A percentile compares a stretch with the other conserved stretches of the same genome.
phyloP scores from a whole-genome alignment of 2,329 filamentous ascomycete genomes.

The Colletotrichum eleusines region DNA sequence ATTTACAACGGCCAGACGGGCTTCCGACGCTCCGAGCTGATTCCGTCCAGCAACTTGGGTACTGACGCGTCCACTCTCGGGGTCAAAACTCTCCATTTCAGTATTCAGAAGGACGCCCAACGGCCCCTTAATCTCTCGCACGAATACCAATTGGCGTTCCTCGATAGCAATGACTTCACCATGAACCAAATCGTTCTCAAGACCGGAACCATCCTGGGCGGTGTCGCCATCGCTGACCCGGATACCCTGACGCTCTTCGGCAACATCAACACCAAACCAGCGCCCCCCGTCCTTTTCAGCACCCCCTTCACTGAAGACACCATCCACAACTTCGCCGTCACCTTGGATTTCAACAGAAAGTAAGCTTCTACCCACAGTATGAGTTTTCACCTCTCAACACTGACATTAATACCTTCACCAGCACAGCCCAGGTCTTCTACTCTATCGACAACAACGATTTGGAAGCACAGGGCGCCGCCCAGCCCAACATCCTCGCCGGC shows the following conservation, averaged over 20 bases:
- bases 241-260: slow-evolving; percentile 60
- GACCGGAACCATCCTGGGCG: slow-evolving; percentile 64
- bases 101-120: slow-evolving; percentile 63
- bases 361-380: slow-evolving; percentile 48
- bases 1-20: slow-evolving; percentile 71
- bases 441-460: slow-evolving; percentile 61
- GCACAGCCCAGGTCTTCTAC: slow-evolving; percentile 69
- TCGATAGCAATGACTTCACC: slow-evolving; percentile 60
- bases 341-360: slow-evolving; percentile 68
- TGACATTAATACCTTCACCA: slow-evolving; percentile 45
- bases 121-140: slow-evolving; percentile 69
- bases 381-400: neutral
- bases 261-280: slow-evolving; percentile 56
- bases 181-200: slow-evolving; percentile 67
- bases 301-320: slow-evolving; percentile 60
- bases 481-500: slow-evolving; percentile 65
- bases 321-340: slow-evolving; percentile 74
- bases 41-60: slow-evolving; percentile 62
- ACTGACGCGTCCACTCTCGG: slow-evolving; percentile 64
- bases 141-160: slow-evolving; percentile 69
- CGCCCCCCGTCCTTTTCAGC: slow-evolving; percentile 60
- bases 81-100: slow-evolving; percentile 73
- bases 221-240: slow-evolving; percentile 48
- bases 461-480: slow-evolving; percentile 58
- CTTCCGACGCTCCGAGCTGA: slow-evolving; percentile 71